These are phyloP conservation scores for Lasiosphaeria hispida DNA, from an alignment of 495 filamentous ascomycete genomes.

Conservation along the genomic window DNA sequence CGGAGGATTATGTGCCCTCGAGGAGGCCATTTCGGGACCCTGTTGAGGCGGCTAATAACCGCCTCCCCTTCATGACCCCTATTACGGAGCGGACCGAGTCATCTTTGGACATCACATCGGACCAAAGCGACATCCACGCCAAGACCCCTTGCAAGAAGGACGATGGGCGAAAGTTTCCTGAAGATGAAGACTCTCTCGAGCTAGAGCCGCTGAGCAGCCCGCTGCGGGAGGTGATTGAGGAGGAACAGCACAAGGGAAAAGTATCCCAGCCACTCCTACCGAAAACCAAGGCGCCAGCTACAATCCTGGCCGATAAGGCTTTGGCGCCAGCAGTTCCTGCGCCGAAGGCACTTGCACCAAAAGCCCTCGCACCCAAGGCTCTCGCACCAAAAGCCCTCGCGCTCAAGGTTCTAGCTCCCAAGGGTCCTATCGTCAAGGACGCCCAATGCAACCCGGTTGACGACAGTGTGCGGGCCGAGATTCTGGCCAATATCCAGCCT, in stretches of 20 bases:
- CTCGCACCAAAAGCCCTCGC: slow-evolving; percentile 25
- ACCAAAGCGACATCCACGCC: slow-evolving; percentile 51
- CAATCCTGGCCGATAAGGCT: no score
- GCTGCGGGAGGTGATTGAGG: slow-evolving; percentile 58
- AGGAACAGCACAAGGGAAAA: slow-evolving; percentile 37
- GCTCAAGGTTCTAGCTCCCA: slow-evolving; percentile 24
- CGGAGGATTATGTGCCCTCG: slow-evolving; percentile 78
- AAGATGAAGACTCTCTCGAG: slow-evolving; percentile 37
- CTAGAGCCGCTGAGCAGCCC: slow-evolving; percentile 67
- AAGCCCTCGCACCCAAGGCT: not conserved
- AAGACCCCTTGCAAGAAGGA: slow-evolving; percentile 70
- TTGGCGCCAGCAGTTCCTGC: slow-evolving; percentile 1
- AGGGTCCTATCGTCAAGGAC: slow-evolving; percentile 73
- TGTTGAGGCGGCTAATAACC: slow-evolving; percentile 72
- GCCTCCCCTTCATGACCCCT: slow-evolving; percentile 96
- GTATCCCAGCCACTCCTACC: slow-evolving; percentile 48
- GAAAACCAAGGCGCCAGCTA: slow-evolving; percentile 28
- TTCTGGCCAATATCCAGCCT: slow-evolving; percentile 68
- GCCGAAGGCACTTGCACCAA: slow-evolving; percentile 3
- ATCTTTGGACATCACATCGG: slow-evolving; percentile 65
- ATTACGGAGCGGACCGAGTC: slow-evolving; percentile 94
- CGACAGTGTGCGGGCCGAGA: slow-evolving; percentile 65
- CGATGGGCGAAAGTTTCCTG: slow-evolving; percentile 16
- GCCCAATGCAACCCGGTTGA: slow-evolving; percentile 85
- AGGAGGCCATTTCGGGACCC: slow-evolving; percentile 74